Base-by-base conservation (phyloP, 2,329 filamentous ascomycete genomes). In the Graphilbum ipis-grandicollis region DNA sequence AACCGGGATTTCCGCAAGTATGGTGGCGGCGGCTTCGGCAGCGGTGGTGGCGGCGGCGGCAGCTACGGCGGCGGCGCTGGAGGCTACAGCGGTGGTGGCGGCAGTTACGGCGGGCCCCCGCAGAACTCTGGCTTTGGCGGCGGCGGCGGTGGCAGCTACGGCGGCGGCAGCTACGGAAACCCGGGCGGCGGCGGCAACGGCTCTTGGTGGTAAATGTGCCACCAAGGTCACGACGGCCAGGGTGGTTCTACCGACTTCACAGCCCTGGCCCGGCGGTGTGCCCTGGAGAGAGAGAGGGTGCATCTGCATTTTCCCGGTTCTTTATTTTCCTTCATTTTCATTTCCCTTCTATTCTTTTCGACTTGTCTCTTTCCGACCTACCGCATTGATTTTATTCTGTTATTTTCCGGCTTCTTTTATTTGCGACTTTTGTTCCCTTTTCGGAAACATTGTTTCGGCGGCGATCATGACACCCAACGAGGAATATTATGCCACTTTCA, bases 1-100 rank as follows among this genome's bases (percentile, higher is more conserved):
- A 93, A 77, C 58, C 85, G 86, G 54, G 90, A 96, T 57, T 84
- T 90, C 67, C 84, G 90, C 62, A 85, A 85, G 58, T 73, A 71
- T 43, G 75, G 72, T 39, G 76, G 71, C 30, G 65, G 68, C 39
- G 65, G 64, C 41, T 63, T 62, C 42, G 64, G 62, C 41, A 57
- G 59, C 41, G 60, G 57, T 40, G 56, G 56, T 41, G 57, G 58
- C 41, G 73, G 71, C 44, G 75, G 72, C 39, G 75, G 70, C 33
- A 65, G 68, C 40, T 64, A 63, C 40, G 64, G 63, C 42, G 63
- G 53, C 40, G 49, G 52, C 22, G 52, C 56, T 32, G 53, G 53
- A 36, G 47, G 48, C 41, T 48, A 46, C 42, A 52, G 55, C 44
- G 54, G 57, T 40, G 59, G 55, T 41, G 58, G 58, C 35, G 55